Evolutionary conservation across 345 rosid genomes (phyloP).

Genomic region (thale cress (Arabidopsis thaliana)): TAIR10.1 NC_003071.7:19301001-19301500

Average conservation of each 20-base stretch:
- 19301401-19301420: conserved; percentile 56
- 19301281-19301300: conserved; percentile 60
- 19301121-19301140: conserved; percentile 65
- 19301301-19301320: conserved; percentile 56
- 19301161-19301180: conserved; percentile 65
- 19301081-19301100: conserved; percentile 71
- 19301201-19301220: conserved; percentile 38
- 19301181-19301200: conserved; percentile 63
- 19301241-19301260: conserved; percentile 26
- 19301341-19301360: conserved; percentile 29
- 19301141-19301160: conserved; percentile 68
- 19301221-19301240: conserved; percentile 20
- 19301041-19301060: conserved; percentile 70
- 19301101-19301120: conserved; percentile 80
- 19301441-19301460: conserved; percentile 46
- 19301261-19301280: conserved; percentile 79
- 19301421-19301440: conserved; percentile 53
- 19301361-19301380: conserved; percentile 18
- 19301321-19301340: conserved; percentile 56
- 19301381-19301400: conserved; percentile 15
- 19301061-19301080: conserved; percentile 63
- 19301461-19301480: conserved; percentile 50
- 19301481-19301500: conserved; percentile 49
- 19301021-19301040: conserved; percentile 63
- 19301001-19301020: conserved; percentile 24